Evolutionary conservation across 2,329 filamentous ascomycete genomes (phyloP), one percentile per base, ranked within the genome.

Genomic region (Ophiognomonia clavigignenti-juglandacearum): DNA sequence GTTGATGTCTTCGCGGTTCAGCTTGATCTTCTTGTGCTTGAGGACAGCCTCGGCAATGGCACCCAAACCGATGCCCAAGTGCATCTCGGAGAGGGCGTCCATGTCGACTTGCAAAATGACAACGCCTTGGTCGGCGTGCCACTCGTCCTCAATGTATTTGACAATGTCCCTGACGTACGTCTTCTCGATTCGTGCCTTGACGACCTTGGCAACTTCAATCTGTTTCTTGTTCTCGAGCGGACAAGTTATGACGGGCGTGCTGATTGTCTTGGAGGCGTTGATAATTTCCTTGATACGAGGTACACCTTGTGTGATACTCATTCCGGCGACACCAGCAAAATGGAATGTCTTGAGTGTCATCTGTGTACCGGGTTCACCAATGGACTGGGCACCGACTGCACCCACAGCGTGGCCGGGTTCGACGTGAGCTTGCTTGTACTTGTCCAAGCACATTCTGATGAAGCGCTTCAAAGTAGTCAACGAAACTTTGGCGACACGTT

Each of bases 261-360:
- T 95, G 67, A 98, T 98, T 41, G 75, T 74, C 64, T 90, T 95
- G 8, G 90, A 96, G 6, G 93, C 93, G 69, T 98, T 98, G 82
- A 98, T 98, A 57, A 98, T 98, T 75, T 98, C 93, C 71, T 98
- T 98, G 73, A 98, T 98, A 83, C 93, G 92, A 1, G 93, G 93
- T 6, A 98, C 93, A 87, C 93, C 93, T 62, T 96, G 89, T 0
- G 93, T 98, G 62, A 98, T 96, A 77, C 89, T 96, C 93, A 98
- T 97, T 65, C 92, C 92, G 36, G 93, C 93, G 54, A 98, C 93
- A 86, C 93, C 93, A 63, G 93, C 93, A 73, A 98, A 98, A 86
- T 97, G 93, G 82, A 97, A 97, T 63, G 93, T 97, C 71, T 97
- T 97, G 54, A 98, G 72, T 1, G 93, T 98, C 93, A 98, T 98